Conservation (phyloP, 768 basidiomycete species). For the Kwoniella sp. region DNA sequence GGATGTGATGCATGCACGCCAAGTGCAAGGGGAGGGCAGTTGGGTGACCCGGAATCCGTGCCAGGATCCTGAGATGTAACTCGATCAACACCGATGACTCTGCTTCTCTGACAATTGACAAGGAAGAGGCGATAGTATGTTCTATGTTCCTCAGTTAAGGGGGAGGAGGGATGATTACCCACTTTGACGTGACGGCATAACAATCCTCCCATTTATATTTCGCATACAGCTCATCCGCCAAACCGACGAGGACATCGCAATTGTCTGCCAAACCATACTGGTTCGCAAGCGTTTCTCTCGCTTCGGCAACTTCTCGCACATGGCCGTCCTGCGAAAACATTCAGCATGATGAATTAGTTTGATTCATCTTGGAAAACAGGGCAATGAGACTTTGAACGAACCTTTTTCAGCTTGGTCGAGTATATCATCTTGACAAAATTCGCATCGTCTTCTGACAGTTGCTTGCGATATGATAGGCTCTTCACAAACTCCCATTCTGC, state of each 20-base stretch:
- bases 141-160: too few species aligned
- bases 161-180: too few species aligned
- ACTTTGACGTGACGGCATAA: slow-evolving; percentile 82
- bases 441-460: slow-evolving; percentile 77
- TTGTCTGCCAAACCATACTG: slow-evolving; percentile 86
- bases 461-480: slow-evolving; percentile 74
- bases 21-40: slow-evolving; percentile 91
- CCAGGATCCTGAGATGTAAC: slow-evolving; percentile 68
- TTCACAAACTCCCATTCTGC: slow-evolving; percentile 98
- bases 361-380: too few species aligned
- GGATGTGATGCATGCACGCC: slow-evolving; percentile 96
- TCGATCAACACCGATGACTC: too few species aligned
- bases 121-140: too few species aligned
- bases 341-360: too few species aligned
- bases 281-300: slow-evolving; percentile 74
- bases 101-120: too few species aligned
- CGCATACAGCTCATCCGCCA: slow-evolving; percentile 85
- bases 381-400: slow-evolving; percentile 28
- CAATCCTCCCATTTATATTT: slow-evolving; percentile 94
- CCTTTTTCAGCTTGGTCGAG: slow-evolving; percentile 82
- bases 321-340: slow-evolving; percentile 68
- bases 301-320: slow-evolving; percentile 74
- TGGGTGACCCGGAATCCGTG: slow-evolving; percentile 79
- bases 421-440: slow-evolving; percentile 92
- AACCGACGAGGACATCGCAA: slow-evolving; percentile 85